Evolutionary conservation across 202 grass and related monocot genomes (phyloP).

Genomic region (Bolboschoenoplectus hybrid): DNA sequence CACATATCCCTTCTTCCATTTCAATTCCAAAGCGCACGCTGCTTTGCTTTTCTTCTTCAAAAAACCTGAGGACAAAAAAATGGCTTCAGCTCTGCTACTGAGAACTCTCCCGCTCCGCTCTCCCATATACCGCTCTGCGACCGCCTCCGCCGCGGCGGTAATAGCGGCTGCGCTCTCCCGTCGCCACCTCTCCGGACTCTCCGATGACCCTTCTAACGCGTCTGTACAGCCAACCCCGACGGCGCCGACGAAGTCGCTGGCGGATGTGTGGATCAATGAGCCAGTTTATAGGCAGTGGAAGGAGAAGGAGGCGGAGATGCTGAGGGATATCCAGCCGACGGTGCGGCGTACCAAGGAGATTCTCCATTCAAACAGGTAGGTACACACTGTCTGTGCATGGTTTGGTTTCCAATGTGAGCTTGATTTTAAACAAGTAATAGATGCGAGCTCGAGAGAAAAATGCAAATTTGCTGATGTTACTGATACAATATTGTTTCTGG

Average conservation of each 20-base stretch:
- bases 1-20: background rate
- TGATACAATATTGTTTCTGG: no score
- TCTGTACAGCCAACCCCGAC: background rate
- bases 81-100: conserved; percentile 33
- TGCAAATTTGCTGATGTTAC: no score
- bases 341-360: conserved; percentile 70
- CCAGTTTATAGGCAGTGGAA: conserved; percentile 48
- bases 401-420: background rate
- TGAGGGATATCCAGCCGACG: conserved; percentile 60
- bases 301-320: conserved; percentile 63
- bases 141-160: conserved; percentile 28
- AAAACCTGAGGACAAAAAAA: background rate
- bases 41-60: background rate
- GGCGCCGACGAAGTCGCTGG: conserved; percentile 35
- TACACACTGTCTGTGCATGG: background rate
- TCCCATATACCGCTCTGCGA: conserved; percentile 40
- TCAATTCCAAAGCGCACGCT: background rate
- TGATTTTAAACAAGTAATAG: background rate
- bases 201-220: conserved; percentile 35
- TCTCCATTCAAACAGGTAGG: conserved; percentile 79
- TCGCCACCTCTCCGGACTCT: conserved; percentile 31
- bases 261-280: conserved; percentile 18
- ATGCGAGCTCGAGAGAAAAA: no score
- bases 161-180: conserved; percentile 6
- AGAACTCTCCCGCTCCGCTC: conserved; percentile 35